Base-by-base conservation (phyloP, 345 rosid species). In the Citrus australasica region DNA sequence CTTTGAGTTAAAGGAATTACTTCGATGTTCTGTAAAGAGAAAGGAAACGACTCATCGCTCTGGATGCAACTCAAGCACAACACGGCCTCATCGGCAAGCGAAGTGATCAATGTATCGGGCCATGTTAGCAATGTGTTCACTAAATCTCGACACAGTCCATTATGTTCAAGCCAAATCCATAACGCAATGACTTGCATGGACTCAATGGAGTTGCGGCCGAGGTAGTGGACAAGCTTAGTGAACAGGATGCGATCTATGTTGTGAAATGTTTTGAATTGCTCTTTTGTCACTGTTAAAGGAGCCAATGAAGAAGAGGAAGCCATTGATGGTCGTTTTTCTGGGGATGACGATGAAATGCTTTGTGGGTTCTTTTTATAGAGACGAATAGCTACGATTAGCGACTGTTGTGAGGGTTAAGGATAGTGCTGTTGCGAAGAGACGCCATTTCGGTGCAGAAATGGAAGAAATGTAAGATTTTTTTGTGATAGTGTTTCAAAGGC, bases 101-200 rank as follows among this genome's bases (percentile, higher is more conserved):
- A 24, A 32, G 73, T 75, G 74, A 90, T 16, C 35, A 84, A 14
- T 13, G 55, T 2, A 42, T 88, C 90, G 0, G 92, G 88, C 48
- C 79, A 69, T 4, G 67, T n/a, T 64, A 78, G 9, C 37, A 88
- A 30, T 8, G 37, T 37, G 27, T 24, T n/a, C 53, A 92, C 84
- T 13, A 90, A 64, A 71, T 82, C 28, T 13, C 53, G 68, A 27
- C 68, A 28, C 37, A 46, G 42, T 2, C 79, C 67, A 9, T 79
- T 46, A 22, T 82, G 78, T 79, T 93, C 98, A 3, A 93, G 87
- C 87, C 85, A 93, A 14, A 93, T 37, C 86, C 88, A 84, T 5
- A 92, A 72, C 3, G 89, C 92, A 88, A 92, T 78, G 70, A 89
- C 84, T 4, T 88, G 90, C 76, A 87, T 53, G 8, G 98, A 87